Percentiles rank a stretch among this genome's conserved stretches.
Evolutionary conservation across 1,284 basidiomycete genomes (phyloP).

Genomic region (Fomitopsis schrenkii): DNA sequence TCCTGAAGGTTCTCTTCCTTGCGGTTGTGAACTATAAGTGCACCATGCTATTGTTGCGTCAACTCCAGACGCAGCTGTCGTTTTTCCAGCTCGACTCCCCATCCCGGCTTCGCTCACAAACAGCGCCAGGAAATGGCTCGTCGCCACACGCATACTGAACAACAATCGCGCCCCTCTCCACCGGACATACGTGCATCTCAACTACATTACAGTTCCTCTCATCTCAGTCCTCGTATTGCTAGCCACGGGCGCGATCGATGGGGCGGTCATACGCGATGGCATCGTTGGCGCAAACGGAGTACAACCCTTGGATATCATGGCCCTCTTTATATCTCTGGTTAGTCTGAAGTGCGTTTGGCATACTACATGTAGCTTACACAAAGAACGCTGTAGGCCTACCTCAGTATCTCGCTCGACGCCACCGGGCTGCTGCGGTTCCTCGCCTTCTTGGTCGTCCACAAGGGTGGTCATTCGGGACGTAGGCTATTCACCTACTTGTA

Average conservation of each 20-base stretch:
- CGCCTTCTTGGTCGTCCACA: slow-evolving; percentile 84
- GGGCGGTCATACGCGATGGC: slow-evolving; percentile 62
- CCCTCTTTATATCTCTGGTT: slow-evolving; percentile 84
- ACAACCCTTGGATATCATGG: slow-evolving; percentile 90
- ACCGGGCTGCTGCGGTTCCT: slow-evolving; percentile 86
- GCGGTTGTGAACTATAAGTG: neutral
- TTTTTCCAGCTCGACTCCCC: slow-evolving; percentile 57
- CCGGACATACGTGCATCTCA: slow-evolving; percentile 45
- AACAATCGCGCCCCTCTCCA: slow-evolving; percentile 22
- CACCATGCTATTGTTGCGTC: neutral
- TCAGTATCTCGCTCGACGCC: slow-evolving; percentile 89
- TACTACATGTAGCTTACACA: neutral
- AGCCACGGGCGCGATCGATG: slow-evolving; percentile 69
- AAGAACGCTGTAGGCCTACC: slow-evolving; percentile 64
- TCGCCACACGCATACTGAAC: slow-evolving; percentile 20
- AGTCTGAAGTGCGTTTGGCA: slow-evolving; percentile 14
- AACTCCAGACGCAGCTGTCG: slow-evolving; percentile 55
- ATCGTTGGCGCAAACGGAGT: slow-evolving; percentile 74
- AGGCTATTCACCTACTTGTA: slow-evolving; percentile 51
- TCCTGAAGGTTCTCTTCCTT: slow-evolving; percentile 7
- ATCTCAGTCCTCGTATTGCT: slow-evolving; percentile 78
- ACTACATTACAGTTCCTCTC: slow-evolving; percentile 75
- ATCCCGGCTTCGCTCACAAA: slow-evolving; percentile 30
- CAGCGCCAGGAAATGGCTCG: slow-evolving; percentile 11
- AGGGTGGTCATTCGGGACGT: slow-evolving; percentile 67